Conservation (phyloP, 805 yeast species). For the Dipodascus geniculatus region DNA sequence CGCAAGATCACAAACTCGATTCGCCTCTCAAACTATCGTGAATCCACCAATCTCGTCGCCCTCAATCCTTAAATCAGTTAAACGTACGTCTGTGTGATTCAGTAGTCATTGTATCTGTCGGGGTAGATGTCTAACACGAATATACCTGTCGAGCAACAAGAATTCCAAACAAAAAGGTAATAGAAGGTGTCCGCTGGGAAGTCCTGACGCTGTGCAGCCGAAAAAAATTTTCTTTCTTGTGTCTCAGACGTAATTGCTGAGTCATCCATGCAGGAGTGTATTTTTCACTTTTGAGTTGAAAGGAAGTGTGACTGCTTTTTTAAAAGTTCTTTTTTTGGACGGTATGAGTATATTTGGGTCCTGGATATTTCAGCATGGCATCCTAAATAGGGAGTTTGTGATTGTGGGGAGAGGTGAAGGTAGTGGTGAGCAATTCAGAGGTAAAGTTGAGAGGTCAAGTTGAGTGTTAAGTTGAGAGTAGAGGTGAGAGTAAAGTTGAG, state of each 20-base stretch:
- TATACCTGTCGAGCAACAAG: neutral
- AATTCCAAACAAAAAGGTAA: slow-evolving; percentile 1
- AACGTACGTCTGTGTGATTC: slow-evolving; percentile 96
- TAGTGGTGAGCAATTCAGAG: neutral
- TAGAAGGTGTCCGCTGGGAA: neutral
- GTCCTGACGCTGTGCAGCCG: neutral
- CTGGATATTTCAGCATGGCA: neutral
- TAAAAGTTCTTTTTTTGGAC: neutral
- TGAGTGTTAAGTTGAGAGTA: no score
- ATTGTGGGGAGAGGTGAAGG: neutral
- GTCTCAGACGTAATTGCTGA: neutral
- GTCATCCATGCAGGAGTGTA: neutral
- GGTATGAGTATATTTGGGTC: neutral
- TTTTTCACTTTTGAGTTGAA: neutral
- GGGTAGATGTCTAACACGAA: slow-evolving; percentile 2
- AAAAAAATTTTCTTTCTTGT: neutral
- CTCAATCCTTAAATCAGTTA: neutral
- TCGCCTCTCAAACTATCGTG: no score
- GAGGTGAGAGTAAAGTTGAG: no score
- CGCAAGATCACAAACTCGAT: no score
- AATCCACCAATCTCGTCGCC: neutral
- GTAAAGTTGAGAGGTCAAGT: neutral
- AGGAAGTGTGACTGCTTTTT: neutral
- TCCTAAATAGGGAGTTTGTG: neutral
- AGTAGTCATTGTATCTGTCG: slow-evolving; percentile 30